Base-by-base conservation (phyloP, 352 stramenopile species). In the Albugo candida region DNA sequence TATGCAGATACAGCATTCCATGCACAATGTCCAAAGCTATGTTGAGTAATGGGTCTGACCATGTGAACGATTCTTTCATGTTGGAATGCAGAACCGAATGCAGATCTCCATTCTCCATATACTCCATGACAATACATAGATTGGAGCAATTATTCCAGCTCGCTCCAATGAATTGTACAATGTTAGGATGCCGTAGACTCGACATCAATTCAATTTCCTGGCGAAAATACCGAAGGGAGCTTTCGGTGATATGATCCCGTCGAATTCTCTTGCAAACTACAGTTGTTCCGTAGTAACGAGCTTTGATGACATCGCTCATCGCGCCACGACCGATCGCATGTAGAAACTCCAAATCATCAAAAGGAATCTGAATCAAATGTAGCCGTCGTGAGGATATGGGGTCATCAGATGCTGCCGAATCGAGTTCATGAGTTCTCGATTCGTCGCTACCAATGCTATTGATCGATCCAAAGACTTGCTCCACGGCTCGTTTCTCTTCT, bases 141-240 rank as follows among this genome's bases (percentile, higher is more conserved):
- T 92, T 92, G 2, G 76, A 86, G 21, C 68, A 79, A 48, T 89
- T 89, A 48, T 92, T 75, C 79, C 79, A 92, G 46, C 71, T 89
- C 24, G 79, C 79, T 31, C 79, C 79, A 34, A 92, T 92, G 40
- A 92, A 87, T 53, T 92, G 79, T 12, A 92, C 79, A 48, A 92
- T 85, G 47, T 92, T 92, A 31, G 79, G 79, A 49, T 92, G 79
- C 5, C 79, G 64, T 41, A 92, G 56, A 45, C 70, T 81, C 19
- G 76, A 78, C 76, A 92, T 88, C 27, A 92, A 64, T 50, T 82
- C 70, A 43, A 92, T 83, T 42, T 92, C 79, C 50, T 88, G 76
- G 10, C 79, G 74, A 47, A 92, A 92, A 48, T 63, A 79, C 39
- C 66, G 63, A 41, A 92, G 66, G 14, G 76, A 61, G 14, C 61